Base-by-base conservation (phyloP, 2,329 filamentous ascomycete genomes). In the Beauveria sp. region DNA sequence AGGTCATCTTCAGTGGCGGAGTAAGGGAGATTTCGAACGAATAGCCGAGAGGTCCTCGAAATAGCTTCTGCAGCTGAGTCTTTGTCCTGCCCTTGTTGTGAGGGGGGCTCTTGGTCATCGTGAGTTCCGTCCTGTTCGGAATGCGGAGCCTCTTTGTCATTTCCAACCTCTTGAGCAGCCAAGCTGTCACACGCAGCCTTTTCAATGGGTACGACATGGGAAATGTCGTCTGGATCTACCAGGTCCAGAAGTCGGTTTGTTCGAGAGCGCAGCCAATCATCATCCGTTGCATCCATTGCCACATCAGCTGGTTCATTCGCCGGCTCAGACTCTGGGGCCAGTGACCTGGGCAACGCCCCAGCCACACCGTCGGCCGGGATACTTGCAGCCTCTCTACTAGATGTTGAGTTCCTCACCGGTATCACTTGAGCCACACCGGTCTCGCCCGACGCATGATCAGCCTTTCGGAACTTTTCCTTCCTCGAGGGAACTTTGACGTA, bases 221-320 rank as follows among this genome's bases (percentile, higher is more conserved):
- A 66, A 63, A 76, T 67, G 63, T 89, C 84, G 63, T 88, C 88
- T 49, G 91, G 88, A 68, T 96, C 91, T 60, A 93, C 80, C 31
- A 98, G 79, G 72, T 93, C 95, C 56, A 97, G 80, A 54, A 96
- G 78, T 68, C 93, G 85, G 75, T 88, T 97, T 16, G 93, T 98
- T 67, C 90, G 86, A 65, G 90, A 93, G 62, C 93, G 87, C 67
- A 97, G 80, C 95, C 95, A 99, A 74, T 98, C 93, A 64, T 88
- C 86, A 75, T 97, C 92, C 24, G 88, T 88, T 3, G 87, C 80
- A 56, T 78, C 77, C 67, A 71, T 61, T 67, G 69, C 62, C 49
- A 43, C 55, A n/a, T 40, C 55, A 9, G 31, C 54, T 58, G 54
- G 16, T 52, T 63, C 55, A 18, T 68, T 66, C 49, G 70, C 67